phyloP scores from a whole-genome alignment of 2,329 filamentous ascomycete genomes.

The Fusarium cyanostomum region DNA sequence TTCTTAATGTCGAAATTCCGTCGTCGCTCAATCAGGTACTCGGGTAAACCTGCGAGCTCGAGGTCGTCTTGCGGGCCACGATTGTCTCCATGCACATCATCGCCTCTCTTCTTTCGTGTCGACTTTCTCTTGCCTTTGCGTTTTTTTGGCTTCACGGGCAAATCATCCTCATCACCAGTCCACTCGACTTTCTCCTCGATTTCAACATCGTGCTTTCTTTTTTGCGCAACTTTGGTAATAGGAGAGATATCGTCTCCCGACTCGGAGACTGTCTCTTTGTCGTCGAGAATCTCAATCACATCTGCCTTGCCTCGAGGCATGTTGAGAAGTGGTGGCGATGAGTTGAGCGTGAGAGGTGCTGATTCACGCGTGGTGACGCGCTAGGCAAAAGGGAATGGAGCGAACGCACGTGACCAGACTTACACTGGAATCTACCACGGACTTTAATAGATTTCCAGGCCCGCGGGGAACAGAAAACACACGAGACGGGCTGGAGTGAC shows the following conservation, averaged over 20 bases:
- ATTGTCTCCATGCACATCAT: slow-evolving; percentile 42
- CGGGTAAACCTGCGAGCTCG: slow-evolving; percentile 57
- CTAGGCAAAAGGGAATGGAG: background rate
- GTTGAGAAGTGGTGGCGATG: background rate
- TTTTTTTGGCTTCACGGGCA: slow-evolving; percentile 65
- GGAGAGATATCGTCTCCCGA: slow-evolving; percentile 17
- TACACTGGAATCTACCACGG: background rate
- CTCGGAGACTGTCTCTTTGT: slow-evolving; percentile 36
- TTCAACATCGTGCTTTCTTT: slow-evolving; percentile 51
- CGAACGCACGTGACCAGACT: slow-evolving; percentile 40
- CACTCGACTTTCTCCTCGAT: slow-evolving; percentile 59
- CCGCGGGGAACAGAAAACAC: too few relatives aligned
- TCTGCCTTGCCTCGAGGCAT: slow-evolving; percentile 29
- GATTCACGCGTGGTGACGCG: slow-evolving; percentile 31
- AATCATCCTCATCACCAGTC: slow-evolving; percentile 68
- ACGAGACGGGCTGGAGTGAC: too few relatives aligned
- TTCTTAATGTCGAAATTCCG: slow-evolving; percentile 72
- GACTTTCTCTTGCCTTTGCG: slow-evolving; percentile 44
- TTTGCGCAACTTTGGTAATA: slow-evolving; percentile 34
- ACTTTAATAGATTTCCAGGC: too few relatives aligned
- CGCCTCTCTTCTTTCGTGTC: slow-evolving; percentile 40
- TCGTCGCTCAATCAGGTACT: slow-evolving; percentile 77
- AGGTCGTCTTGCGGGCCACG: slow-evolving; percentile 54
- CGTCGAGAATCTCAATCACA: slow-evolving; percentile 43
- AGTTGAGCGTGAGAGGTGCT: background rate